Conservation (phyloP, 306 rosid species). For the Medicago truncatula region MtrunA17r5.0-ANR NC_053042.1:29002001-29002500, state of each 20-base stretch:
- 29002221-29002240: slow-evolving; percentile 51
- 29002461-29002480: slow-evolving; percentile 54
- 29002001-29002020: no score
- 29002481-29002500: slow-evolving; percentile 60
- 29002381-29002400: slow-evolving; percentile 57
- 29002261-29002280: slow-evolving; percentile 87
- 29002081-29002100: neutral
- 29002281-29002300: slow-evolving; percentile 89
- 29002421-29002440: slow-evolving; percentile 49
- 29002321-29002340: slow-evolving; percentile 99
- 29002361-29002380: slow-evolving; percentile 82
- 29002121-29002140: neutral
- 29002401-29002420: slow-evolving; percentile 54
- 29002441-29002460: slow-evolving; percentile 49
- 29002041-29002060: neutral
- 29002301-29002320: slow-evolving; percentile 95
- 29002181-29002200: neutral
- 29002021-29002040: neutral
- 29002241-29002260: slow-evolving; percentile 96
- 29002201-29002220: slow-evolving; percentile 3
- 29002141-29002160: neutral
- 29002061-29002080: neutral
- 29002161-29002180: slow-evolving; percentile 6
- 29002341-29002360: slow-evolving; percentile 88
- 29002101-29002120: slow-evolving; percentile 2